These are phyloP conservation scores for Penicillium angulare DNA, from an alignment of 495 filamentous ascomycete genomes.

Conservation along the genomic window DNA sequence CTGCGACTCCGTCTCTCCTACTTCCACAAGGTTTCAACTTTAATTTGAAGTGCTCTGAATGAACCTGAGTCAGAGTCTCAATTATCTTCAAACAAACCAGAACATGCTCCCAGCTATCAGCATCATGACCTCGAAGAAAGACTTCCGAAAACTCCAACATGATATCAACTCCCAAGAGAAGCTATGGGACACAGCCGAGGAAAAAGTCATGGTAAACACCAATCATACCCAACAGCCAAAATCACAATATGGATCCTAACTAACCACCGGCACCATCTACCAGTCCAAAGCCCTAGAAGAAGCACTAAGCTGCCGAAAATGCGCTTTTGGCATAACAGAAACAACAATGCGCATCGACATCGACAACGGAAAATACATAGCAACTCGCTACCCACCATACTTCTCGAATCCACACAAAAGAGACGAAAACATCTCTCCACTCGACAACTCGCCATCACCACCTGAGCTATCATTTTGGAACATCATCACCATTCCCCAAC, in stretches of 20 bases:
- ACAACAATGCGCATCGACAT: conserved; percentile 25
- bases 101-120: too few species aligned
- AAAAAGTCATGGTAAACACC: conserved; percentile 10
- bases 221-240: too few species aligned
- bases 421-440: conserved; percentile 17
- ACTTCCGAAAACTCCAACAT: too few species aligned
- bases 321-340: conserved; percentile 18
- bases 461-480: conserved; percentile 15
- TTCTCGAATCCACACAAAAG: conserved; percentile 12
- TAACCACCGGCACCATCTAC: background rate
- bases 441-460: conserved; percentile 1
- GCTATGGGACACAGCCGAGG: background rate
- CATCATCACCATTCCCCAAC: conserved; percentile 18
- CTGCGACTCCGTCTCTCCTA: background rate
- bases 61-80: too few species aligned
- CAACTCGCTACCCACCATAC: conserved; percentile 25
- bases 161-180: background rate
- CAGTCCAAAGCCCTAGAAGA: conserved; percentile 25
- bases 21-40: too few species aligned
- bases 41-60: too few species aligned
- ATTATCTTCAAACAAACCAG: too few species aligned
- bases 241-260: too few species aligned
- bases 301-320: conserved; percentile 31
- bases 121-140: background rate
- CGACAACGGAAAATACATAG: conserved; percentile 16